Conservation (phyloP, 495 filamentous ascomycete genomes). For the Penicillium nucicola region DNA sequence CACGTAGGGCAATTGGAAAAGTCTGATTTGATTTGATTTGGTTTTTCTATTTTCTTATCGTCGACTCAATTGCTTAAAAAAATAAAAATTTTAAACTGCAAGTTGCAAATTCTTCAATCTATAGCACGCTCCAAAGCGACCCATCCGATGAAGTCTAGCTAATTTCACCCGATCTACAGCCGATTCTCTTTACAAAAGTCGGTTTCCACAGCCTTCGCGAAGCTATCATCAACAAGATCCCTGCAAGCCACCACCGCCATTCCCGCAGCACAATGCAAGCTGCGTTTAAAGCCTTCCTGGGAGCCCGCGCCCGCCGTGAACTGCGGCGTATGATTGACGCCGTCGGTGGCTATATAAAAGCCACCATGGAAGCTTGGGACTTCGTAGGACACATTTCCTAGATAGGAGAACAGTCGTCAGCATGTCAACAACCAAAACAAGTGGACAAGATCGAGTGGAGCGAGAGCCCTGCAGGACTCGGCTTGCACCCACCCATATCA, state of each 20-base stretch:
- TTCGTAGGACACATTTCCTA: conserved; percentile 56
- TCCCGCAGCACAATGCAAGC: conserved; percentile 50
- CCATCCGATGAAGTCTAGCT: background rate
- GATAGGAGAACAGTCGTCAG: conserved; percentile 9
- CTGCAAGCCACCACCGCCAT: conserved; percentile 53
- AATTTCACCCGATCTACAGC: background rate
- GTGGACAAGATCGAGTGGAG: too few species aligned
- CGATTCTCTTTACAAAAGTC: conserved; percentile 31
- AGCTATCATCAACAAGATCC: conserved; percentile 44
- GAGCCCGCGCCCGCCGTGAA: conserved; percentile 53
- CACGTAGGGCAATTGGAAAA: too few species aligned
- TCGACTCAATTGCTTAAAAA: too few species aligned
- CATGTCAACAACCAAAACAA: background rate
- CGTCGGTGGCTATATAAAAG: conserved; percentile 48
- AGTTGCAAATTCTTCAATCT: too few species aligned
- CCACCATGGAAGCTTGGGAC: conserved; percentile 57
- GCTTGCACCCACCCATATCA: conserved; percentile 32
- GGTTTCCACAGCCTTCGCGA: conserved; percentile 34
- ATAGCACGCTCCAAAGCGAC: too few species aligned
- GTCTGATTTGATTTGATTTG: too few species aligned
- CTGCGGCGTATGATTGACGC: conserved; percentile 52
- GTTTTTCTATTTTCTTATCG: too few species aligned
- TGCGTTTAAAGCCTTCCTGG: conserved; percentile 40
- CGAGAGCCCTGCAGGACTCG: background rate
- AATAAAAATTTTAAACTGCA: too few species aligned